phyloP scores from a whole-genome alignment of 345 rosid genomes.

The Hypericum perforatum region DNA sequence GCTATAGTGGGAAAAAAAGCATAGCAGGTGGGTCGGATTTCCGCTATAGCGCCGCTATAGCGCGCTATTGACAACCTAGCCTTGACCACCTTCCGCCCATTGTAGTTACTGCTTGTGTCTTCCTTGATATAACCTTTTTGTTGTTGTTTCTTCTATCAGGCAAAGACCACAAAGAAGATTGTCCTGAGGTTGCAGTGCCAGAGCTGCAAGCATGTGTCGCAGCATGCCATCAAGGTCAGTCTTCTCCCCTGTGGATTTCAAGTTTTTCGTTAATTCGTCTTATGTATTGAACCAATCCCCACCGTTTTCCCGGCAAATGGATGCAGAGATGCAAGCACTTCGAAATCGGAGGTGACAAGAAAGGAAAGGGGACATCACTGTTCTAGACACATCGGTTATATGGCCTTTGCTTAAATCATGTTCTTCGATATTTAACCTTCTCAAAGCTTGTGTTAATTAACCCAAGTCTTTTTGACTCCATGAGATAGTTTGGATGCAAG shows the following conservation, averaged over 20 bases:
- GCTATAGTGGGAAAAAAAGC: no score
- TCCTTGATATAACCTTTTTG: neutral
- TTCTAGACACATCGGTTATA: neutral
- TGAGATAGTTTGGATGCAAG: no score
- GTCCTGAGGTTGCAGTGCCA: constrained; percentile 4
- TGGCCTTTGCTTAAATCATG: no score
- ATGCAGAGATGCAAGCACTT: neutral
- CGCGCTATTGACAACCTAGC: no score
- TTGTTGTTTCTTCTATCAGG: neutral
- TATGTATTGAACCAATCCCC: neutral
- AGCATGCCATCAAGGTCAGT: constrained; percentile 6
- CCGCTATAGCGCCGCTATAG: no score
- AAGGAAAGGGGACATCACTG: constrained; percentile 5
- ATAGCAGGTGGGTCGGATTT: no score
- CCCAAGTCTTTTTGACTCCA: no score
- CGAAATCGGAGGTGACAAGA: constrained; percentile 4
- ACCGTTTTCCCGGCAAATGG: neutral
- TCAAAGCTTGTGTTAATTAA: no score
- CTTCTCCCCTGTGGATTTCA: neutral
- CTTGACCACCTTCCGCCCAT: no score
- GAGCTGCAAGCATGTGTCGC: constrained; percentile 3
- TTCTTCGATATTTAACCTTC: no score
- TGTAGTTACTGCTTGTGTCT: no score
- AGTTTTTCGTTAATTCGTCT: neutral
- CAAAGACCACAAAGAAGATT: constrained; percentile 4